These are phyloP conservation scores for Chionographis japonica DNA, from an alignment of 106 monocot genomes.

Conservation along the genomic window DNA sequence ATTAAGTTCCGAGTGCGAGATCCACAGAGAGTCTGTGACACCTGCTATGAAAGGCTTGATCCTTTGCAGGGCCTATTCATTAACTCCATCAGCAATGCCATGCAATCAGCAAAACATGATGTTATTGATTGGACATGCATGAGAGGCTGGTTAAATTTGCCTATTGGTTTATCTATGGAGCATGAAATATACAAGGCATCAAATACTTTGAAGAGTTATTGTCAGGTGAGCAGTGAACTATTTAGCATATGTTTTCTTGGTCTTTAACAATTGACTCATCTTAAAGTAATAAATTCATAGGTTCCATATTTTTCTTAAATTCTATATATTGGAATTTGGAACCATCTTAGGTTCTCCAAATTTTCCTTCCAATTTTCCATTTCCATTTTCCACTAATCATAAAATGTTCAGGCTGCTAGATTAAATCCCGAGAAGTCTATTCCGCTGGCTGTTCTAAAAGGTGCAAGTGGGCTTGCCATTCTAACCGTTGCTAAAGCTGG, in stretches of 20 bases:
- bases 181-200: conserved; percentile 64
- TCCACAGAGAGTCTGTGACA: conserved; percentile 68
- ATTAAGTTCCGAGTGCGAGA: conserved; percentile 47
- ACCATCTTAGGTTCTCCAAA: neutral
- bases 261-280: neutral
- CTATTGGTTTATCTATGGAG: conserved; percentile 60
- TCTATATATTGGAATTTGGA: no score
- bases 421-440: conserved; percentile 64
- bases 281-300: no score
- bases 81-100: conserved; percentile 45
- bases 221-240: conserved; percentile 38
- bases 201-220: conserved; percentile 47
- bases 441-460: conserved; percentile 39
- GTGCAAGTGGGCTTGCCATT: conserved; percentile 63
- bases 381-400: neutral
- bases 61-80: conserved; percentile 70
- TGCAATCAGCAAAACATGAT: conserved; percentile 64
- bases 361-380: neutral
- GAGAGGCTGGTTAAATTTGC: conserved; percentile 64
- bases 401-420: conserved; percentile 36
- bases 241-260: neutral
- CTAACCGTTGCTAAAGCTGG: conserved; percentile 65
- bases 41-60: conserved; percentile 68
- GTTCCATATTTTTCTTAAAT: no score
- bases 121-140: conserved; percentile 61